Evolutionary conservation across 1,139 yeast species (phyloP).

Genomic region (Kluyveromyces sp.): DNA sequence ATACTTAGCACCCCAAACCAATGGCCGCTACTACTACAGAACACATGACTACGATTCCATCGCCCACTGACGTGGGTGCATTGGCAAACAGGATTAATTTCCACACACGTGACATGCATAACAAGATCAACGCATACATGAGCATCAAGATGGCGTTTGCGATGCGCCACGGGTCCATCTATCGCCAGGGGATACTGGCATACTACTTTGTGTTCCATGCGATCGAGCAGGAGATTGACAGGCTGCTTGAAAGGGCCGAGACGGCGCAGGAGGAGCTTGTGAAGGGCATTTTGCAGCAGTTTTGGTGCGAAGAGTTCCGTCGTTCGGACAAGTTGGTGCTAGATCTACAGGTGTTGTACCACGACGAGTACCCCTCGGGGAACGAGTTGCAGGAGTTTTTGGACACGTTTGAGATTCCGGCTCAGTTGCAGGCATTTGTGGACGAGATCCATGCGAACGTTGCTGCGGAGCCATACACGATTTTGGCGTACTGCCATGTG

Average conservation of each 20-base stretch:
- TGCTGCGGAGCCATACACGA: slow-evolving; percentile 55
- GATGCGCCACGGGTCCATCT: slow-evolving; percentile 63
- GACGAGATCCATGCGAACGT: slow-evolving; percentile 51
- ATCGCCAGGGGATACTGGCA: slow-evolving; percentile 73
- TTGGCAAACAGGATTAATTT: slow-evolving; percentile 70
- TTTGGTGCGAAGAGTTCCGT: slow-evolving; percentile 68
- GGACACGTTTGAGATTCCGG: slow-evolving; percentile 31
- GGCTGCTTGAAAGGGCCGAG: slow-evolving; percentile 42
- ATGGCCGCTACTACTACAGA: not conserved
- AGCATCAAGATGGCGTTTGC: slow-evolving; percentile 69
- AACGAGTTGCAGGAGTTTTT: slow-evolving; percentile 29
- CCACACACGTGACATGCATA: slow-evolving; percentile 59
- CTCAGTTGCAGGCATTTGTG: slow-evolving; percentile 54
- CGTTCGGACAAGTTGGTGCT: slow-evolving; percentile 50
- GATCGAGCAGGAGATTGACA: slow-evolving; percentile 65
- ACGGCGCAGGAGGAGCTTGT: slow-evolving; percentile 35
- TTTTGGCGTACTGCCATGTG: slow-evolving; percentile 81
- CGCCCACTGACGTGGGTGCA: slow-evolving; percentile 70
- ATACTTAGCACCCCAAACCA: not conserved
- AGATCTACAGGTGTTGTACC: slow-evolving; percentile 63
- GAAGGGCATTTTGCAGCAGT: slow-evolving; percentile 36
- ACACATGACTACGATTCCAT: slow-evolving; percentile 44
- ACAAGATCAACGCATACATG: slow-evolving; percentile 61
- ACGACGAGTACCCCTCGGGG: slow-evolving; percentile 48
- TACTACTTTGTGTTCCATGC: slow-evolving; percentile 70